phyloP scores from a whole-genome alignment of 108 stramenopile genomes.

The Nannochloropsis granulata region DNA sequence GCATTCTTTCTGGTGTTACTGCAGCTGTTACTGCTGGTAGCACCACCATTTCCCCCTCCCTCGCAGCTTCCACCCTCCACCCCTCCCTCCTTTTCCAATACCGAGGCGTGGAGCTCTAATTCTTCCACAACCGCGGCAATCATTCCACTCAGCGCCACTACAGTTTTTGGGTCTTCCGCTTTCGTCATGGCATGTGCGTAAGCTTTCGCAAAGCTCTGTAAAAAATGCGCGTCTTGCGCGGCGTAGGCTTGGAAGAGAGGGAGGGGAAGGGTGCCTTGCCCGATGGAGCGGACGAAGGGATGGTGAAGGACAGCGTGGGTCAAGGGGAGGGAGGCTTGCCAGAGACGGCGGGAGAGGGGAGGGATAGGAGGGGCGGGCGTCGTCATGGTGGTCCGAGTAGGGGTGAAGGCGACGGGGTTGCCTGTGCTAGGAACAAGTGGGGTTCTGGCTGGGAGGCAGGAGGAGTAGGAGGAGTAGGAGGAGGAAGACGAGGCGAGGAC shows the following conservation, averaged over 20 bases:
- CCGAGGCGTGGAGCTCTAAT: not conserved
- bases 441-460: not conserved
- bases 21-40: not conserved
- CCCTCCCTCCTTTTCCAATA: not conserved
- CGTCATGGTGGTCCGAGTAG: not conserved
- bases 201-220: not conserved
- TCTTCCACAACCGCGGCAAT: not conserved
- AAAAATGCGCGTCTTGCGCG: not conserved
- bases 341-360: not conserved
- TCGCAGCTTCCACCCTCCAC: not conserved
- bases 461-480: not conserved
- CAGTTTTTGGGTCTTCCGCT: not conserved
- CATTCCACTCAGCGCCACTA: not conserved
- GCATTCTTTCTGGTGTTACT: no score
- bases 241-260: not conserved
- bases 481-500: not conserved
- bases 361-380: not conserved
- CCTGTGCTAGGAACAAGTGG: not conserved
- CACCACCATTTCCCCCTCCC: not conserved
- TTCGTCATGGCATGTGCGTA: not conserved
- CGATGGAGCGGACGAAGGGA: not conserved
- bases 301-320: not conserved
- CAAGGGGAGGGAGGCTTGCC: not conserved
- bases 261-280: not conserved
- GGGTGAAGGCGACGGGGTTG: not conserved